Base-by-base conservation (phyloP, 2,329 filamentous ascomycete genomes). In the Ophiostoma populinum region DNA sequence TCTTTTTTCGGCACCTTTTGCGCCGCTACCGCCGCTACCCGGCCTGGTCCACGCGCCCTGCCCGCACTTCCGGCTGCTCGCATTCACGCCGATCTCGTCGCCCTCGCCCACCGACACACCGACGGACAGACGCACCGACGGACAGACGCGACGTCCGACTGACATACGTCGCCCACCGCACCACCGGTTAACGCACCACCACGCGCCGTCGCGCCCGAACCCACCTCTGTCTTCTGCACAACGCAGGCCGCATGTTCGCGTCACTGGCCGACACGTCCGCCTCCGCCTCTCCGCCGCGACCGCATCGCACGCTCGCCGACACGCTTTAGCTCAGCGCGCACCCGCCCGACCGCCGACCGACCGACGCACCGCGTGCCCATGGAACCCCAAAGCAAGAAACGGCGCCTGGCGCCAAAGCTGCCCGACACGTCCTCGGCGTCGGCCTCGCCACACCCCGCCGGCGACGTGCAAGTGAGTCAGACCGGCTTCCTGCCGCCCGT, bases 351-450 rank as follows among this genome's bases (percentile, higher is more conserved):
- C 22, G 6, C 19, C 6, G 18, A 32, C 3, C 38, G 43, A 12
- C 10, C 10, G 20, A 12, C 19, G 18, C 12, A 8, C 17, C 7
- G 28, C 13, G 28, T 30, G 9, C 24, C 35, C 24, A 44, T 50
- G 47, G 47, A 50, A 34, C 47, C 45, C 21, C 48, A 47, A 2
- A 50, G 40, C 42, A 50, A 50, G 42, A 45, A 46, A 25, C 47
- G 48, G 27, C 42, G 46, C 24, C 43, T 50, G 36, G 48, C 48
- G 36, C 48, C 47, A 16, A 50, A 50, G 32, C 40, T 49, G 19
- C 44, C 45, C 13, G 47, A 49, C 17, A 43, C 46, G 22, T 39
- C 42, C 4, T 40, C 27, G 26, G 27, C 39, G 7, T 34, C 40
- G 35, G 18, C 16, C 13, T 31, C n/a, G n/a, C n/a, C n/a, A n/a